Base-by-base conservation (phyloP, 2,329 filamentous ascomycete genomes). In the Erysiphe neolycopersici region DNA sequence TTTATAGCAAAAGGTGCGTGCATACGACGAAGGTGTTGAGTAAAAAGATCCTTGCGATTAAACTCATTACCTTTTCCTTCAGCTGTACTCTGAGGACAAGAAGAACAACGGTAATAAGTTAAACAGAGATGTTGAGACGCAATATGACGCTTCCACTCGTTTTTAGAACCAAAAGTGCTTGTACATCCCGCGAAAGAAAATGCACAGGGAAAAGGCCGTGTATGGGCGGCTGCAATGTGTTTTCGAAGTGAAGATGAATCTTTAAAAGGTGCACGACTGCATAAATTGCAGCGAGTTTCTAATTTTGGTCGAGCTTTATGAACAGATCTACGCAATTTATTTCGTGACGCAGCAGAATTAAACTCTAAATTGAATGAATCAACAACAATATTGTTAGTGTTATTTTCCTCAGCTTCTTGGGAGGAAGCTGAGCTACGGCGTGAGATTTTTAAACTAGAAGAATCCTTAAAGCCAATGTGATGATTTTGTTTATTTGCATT, bases 91-190 rank as follows among this genome's bases (percentile, higher is more conserved):
- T 66, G 64, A 0, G 70, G 67, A 46, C 73, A 77, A 1, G 67
- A 62, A 0, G 73, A 76, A 49, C 73, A 77, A 17, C 73, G 66
- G 51, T 76, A 77, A 50, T 69, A 76, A 41, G 69, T 68, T 16
- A 77, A 56, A 49, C 73, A 76, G 18, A 98, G 68, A 60, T 98
- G 89, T 52, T 94, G 83, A 0, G 83, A 92, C 14, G 75, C 71
- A 55, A 94, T 82, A 55, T 98, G 89, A 3, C 87, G 73, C 60
- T 95, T 95, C 87, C 87, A 98, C 59, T 95, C 87, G 55, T 95
- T 94, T 61, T 94, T 95, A 14, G 81, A 87, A 1, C 77, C 76
- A 57, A 95, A 94, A 0, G 75, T 81, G 51, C 82, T 84, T 0
- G 61, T 63, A 58, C 87, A 98, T 16, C 80, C 82, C 36, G 87